phyloP scores from a whole-genome alignment of 331 rosid genomes.

The Acacia pycnantha region DNA sequence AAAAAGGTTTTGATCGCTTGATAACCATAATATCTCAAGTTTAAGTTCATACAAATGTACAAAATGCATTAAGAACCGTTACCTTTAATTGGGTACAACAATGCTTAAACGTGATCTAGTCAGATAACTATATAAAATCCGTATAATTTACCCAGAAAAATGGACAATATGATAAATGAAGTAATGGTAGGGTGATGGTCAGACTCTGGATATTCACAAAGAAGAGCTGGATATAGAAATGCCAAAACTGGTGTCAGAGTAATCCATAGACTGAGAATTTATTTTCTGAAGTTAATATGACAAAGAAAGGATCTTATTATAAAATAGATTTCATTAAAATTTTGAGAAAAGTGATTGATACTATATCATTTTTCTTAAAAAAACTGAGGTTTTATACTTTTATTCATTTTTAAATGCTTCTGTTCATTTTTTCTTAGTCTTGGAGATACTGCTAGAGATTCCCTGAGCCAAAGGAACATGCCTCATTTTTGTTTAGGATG shows the following conservation, averaged over 20 bases:
- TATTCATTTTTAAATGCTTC: not conserved
- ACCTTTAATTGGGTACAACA: no score
- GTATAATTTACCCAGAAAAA: not conserved
- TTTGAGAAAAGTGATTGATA: not conserved
- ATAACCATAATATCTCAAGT: no score
- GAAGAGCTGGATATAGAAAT: conserved; percentile 39
- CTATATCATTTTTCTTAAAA: not conserved
- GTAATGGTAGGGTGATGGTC: conserved; percentile 48
- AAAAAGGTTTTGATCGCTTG: no score
- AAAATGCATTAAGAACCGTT: no score
- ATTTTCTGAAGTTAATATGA: not conserved
- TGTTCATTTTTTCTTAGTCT: conserved; percentile 12
- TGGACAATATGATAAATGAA: conserved; percentile 49
- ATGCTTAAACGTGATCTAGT: no score
- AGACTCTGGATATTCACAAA: conserved; percentile 31
- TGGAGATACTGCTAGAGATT: conserved; percentile 61
- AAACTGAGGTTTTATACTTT: not conserved
- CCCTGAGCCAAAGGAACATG: conserved; percentile 73
- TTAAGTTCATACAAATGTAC: no score
- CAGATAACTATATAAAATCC: no score
- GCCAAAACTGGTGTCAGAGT: conserved; percentile 30
- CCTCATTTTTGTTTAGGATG: conserved; percentile 55
- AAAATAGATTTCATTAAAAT: not conserved
- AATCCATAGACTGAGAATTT: not conserved
- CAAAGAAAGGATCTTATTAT: not conserved